Evolutionary conservation across 2,329 filamentous ascomycete genomes (phyloP), one percentile per base, ranked within the genome.

Genomic region (Aspergillus sp.): DNA sequence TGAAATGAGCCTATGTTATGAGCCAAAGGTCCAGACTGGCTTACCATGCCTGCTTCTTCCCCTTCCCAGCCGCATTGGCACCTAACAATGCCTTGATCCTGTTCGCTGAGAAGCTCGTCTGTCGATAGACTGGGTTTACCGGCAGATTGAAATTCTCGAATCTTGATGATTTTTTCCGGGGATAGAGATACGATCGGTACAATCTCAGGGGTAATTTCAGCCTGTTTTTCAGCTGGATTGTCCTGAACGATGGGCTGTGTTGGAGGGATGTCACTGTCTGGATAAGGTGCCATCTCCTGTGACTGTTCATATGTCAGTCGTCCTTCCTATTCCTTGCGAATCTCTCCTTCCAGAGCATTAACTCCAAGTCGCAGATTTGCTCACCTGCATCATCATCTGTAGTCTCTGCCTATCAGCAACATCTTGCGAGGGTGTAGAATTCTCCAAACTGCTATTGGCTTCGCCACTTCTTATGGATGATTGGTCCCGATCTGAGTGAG

Each of bases 1-100:
- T 47, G 3, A 54, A 14, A 12, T 55, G 7, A 55, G 9, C 18
- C 45, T 10, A 65, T 59, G 69, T 63, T 54, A 49, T 56, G 66
- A 61, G 42, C 50, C n/a, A 31, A 53, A 16, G 51, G 6, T 9
- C 53, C n/a, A 18, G 18, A 14, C 45, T 31, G 29, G 22, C 73
- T 64, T 65, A 80, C 80, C 78, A 80, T 80, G 18, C 71, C 70
- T 54, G 61, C 67, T 53, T 80, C 77, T 58, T 77, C 73, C 20
- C 71, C 67, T 22, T 71, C 62, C 64, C 69, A 70, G 12, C 73
- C 77, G 62, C 80, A 82, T 59, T 80, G 75, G 56, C 80, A 82
- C 7, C 65, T 63, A 22, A 80, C 59, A 16, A 31, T 12, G 4
- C 39, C 49, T 14, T 29, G 49, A 6, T 49, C 49, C 24, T 57